Conservation (phyloP, 768 basidiomycete genomes). For the Paxillus rubicundulus region DNA sequence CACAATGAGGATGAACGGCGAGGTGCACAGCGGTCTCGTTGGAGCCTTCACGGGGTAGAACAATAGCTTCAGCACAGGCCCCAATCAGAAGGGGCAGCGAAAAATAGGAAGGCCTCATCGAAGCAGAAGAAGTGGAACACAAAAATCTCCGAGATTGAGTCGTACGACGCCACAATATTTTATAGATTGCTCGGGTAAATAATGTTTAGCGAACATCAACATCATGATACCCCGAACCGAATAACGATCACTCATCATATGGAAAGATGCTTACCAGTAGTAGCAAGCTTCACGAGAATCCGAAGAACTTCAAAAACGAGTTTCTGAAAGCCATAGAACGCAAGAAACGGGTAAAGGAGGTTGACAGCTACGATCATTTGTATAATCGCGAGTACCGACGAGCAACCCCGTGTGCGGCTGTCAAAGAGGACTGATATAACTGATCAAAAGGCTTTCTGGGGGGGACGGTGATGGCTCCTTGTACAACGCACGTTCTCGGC, state of each 20-base stretch:
- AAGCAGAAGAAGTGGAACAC: background rate
- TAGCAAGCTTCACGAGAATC: background rate
- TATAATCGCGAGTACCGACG: background rate
- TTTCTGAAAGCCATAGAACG: slow-evolving; percentile 16
- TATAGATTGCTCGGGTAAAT: background rate
- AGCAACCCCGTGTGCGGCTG: background rate
- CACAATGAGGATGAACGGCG: slow-evolving; percentile 46
- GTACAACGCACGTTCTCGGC: background rate
- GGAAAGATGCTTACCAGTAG: slow-evolving; percentile 7
- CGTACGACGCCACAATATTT: background rate
- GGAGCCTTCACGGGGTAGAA: slow-evolving; percentile 10
- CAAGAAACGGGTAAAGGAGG: slow-evolving; percentile 19
- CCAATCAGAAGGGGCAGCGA: background rate
- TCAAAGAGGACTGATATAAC: background rate
- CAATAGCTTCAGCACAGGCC: slow-evolving; percentile 9
- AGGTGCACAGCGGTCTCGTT: slow-evolving; percentile 35
- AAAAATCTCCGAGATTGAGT: background rate
- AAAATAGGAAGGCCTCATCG: background rate
- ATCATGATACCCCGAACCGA: no score
- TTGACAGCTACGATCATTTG: slow-evolving; percentile 25
- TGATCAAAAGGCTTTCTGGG: no score
- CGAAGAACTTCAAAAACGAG: slow-evolving; percentile 7
- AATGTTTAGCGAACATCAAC: no score
- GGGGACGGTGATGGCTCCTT: background rate
- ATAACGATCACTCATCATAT: background rate